Conservation (phyloP, 306 rosid genomes). For the Malus orientalis region DNA sequence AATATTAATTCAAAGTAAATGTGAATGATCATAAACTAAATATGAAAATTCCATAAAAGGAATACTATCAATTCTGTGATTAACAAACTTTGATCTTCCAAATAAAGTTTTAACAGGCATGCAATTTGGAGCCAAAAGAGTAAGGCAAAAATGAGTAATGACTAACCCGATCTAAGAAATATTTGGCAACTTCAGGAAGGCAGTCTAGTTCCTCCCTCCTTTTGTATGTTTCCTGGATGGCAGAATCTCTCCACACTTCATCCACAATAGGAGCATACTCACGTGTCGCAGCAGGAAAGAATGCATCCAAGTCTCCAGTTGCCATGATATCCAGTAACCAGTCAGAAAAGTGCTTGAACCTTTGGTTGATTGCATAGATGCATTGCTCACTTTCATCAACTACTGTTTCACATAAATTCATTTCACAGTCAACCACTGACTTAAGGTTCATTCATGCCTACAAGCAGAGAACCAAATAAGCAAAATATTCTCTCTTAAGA, state of each 20-base stretch:
- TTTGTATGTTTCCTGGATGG: slow-evolving; percentile 84
- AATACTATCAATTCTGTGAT: background rate
- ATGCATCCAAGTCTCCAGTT: slow-evolving; percentile 79
- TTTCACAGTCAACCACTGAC: slow-evolving; percentile 21
- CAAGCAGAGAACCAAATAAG: slow-evolving; percentile 15
- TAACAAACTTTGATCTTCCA: background rate
- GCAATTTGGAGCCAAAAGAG: background rate
- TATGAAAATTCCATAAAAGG: background rate
- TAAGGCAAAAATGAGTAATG: background rate
- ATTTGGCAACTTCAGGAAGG: slow-evolving; percentile 85
- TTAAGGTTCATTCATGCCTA: slow-evolving; percentile 12
- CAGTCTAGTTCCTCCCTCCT: slow-evolving; percentile 71
- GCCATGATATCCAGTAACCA: slow-evolving; percentile 91
- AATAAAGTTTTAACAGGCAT: background rate
- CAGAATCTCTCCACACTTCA: slow-evolving; percentile 79
- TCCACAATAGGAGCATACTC: slow-evolving; percentile 90
- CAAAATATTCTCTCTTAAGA: background rate
- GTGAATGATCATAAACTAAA: background rate
- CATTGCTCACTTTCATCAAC: slow-evolving; percentile 46
- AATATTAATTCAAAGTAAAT: background rate
- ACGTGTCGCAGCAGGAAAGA: slow-evolving; percentile 94
- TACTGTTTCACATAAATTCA: slow-evolving; percentile 34
- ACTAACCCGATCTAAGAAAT: slow-evolving; percentile 78
- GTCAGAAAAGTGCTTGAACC: slow-evolving; percentile 80
- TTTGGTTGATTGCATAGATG: slow-evolving; percentile 65